These are phyloP conservation scores for Chlamydomonas sp. DNA, from an alignment of 139 green algal genomes.

Conservation along the genomic window DNA sequence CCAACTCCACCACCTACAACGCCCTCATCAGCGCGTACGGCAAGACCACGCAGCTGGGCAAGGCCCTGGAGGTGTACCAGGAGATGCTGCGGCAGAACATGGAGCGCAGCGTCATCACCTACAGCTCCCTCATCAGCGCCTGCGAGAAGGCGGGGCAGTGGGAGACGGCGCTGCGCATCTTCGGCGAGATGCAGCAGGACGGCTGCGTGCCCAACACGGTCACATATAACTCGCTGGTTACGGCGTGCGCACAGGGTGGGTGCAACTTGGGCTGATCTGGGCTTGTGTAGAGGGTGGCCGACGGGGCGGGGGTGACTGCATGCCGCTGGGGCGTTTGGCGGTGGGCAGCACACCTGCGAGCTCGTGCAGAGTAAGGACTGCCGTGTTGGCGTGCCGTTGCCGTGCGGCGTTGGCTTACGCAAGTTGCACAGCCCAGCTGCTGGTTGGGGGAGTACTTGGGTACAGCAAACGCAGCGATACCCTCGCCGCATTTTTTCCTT, in stretches of 20 bases:
- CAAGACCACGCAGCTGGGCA: conserved; percentile 68
- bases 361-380: background rate
- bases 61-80: conserved; percentile 64
- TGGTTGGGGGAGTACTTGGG: background rate
- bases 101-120: conserved; percentile 84
- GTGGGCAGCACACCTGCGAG: background rate
- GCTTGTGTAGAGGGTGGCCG: no score
- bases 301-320: no score
- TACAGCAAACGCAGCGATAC: no score
- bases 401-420: background rate
- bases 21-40: conserved; percentile 77
- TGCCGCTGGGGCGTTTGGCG: background rate
- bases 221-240: conserved; percentile 87
- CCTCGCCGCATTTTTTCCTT: no score
- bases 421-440: background rate
- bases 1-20: conserved; percentile 80
- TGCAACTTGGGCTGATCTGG: background rate
- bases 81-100: conserved; percentile 75
- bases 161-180: conserved; percentile 85
- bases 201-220: conserved; percentile 75
- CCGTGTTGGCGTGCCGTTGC: background rate
- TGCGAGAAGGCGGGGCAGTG: conserved; percentile 84
- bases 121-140: conserved; percentile 82
- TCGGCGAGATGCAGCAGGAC: conserved; percentile 85
- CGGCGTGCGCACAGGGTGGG: conserved; percentile 66